Base-by-base conservation (phyloP, 805 yeast genomes). In the Teunomyces atbi region DNA sequence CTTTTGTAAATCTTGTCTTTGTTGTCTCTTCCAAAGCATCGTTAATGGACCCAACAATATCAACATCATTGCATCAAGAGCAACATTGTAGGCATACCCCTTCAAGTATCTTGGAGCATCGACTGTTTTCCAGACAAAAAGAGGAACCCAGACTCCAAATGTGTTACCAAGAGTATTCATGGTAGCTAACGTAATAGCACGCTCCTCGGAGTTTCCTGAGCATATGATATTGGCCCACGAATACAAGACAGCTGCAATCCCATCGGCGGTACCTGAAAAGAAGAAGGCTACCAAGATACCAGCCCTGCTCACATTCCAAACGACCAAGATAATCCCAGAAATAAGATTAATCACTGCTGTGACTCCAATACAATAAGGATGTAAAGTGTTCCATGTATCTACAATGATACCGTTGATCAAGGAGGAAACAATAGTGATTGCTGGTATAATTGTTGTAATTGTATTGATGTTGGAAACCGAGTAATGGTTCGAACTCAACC, bases 361-460 rank as follows among this genome's bases (percentile, higher is more conserved):
- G 13, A 20, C 16, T 12, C 18, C 39, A 21, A 36, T 36, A n/a
- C 39, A 36, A 11, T 36, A 36, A 10, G 66, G 61, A 33, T 62
- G 60, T 5, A 59, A 51, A 27, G 53, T 51, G 12, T 50, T 41
- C 58, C 56, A 61, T 13, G 60, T 46, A 48, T 62, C 67, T 8
- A 54, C 64, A 19, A 59, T 45, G 13, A 59, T 47, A n/a, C 64
- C 65, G 27, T 61, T 63, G 26, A 63, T 35, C 20, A 63, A 46
- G 10, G 66, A 57, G 40, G 57, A 44, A 23, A 55, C 48, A 13
- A 57, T 57, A 8, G 64, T 59, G 26, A 82, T 59, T n/a, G 79
- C 83, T 1, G 86, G 84, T 1, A 85, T 79, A 12, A 79, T 50
- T 2, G 82, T 71, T 12, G 82, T 67, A 42, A 78, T 61, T 44